Evolutionary conservation across 352 stramenopile genomes (phyloP).

Genomic region (Phytophthora niederhauseri): DNA sequence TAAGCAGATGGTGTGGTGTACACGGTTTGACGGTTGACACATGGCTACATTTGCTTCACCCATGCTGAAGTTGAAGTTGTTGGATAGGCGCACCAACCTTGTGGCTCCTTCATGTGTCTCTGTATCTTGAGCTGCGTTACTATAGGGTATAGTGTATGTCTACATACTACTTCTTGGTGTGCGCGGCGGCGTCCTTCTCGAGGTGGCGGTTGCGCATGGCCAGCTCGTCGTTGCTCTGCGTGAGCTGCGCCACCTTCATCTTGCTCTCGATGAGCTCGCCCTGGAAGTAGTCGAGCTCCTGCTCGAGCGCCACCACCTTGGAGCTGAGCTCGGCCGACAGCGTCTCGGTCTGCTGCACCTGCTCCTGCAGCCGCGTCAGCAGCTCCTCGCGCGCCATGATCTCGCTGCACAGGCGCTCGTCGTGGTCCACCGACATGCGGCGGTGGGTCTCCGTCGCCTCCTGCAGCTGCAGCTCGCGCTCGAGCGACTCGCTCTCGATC

Average conservation of each 20-base stretch:
- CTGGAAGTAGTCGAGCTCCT: constrained; percentile 88
- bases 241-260: constrained; percentile 80
- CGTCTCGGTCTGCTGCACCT: constrained; percentile 40
- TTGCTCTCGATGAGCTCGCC: constrained; percentile 84
- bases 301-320: constrained; percentile 54
- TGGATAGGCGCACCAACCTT: neutral
- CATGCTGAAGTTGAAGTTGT: constrained; percentile 23
- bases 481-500: constrained; percentile 55
- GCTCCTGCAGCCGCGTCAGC: constrained; percentile 44
- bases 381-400: constrained; percentile 63
- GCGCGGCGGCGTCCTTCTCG: constrained; percentile 49
- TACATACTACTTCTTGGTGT: constrained; percentile 33
- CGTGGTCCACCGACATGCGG: constrained; percentile 44
- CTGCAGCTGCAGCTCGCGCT: constrained; percentile 47
- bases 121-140: neutral
- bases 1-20: constrained; percentile 2
- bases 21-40: constrained; percentile 4
- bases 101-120: too few relatives aligned
- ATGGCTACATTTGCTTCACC: constrained; percentile 25
- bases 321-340: constrained; percentile 42
- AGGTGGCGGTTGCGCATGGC: constrained; percentile 62
- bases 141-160: constrained; percentile 1
- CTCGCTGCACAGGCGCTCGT: constrained; percentile 49
- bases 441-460: constrained; percentile 54
- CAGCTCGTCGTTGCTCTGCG: constrained; percentile 77